Evolutionary conservation across 345 rosid species (phyloP), one percentile per base, ranked within the genome.

Genomic region (Pugionium dolabratum): DNA sequence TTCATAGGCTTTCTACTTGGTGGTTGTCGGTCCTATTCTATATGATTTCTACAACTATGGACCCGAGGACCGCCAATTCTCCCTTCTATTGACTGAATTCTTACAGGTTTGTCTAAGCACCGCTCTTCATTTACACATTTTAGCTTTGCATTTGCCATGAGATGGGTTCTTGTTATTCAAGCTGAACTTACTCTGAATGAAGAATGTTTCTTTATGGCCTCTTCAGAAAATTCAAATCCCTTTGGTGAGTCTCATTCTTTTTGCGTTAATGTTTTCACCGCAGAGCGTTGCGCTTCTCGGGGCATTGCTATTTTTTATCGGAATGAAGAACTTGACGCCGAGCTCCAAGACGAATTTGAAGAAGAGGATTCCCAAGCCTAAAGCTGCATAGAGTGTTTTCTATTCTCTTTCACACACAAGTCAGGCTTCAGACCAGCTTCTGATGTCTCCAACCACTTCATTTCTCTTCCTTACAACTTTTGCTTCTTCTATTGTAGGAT

Each of bases 21-120:
- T 63, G 8, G 27, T 80, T 51, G 62, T 76, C 36, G 71, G 85
- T 40, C 94, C 97, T 9, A 72, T 93, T 62, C 63, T 90, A 52
- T 84, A 82, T 27, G 93, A 93, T 83, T 93, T 90, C 86, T 90
- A 87, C 84, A 86, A 89, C 84, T 84, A 78, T 7, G 70, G 70
- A 32, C 81, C 72, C 2, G 33, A 69, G 31, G 78, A 84, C 67
- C 77, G 79, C 4, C 67, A 76, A 47, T 81, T 79, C 46, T 33
- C 59, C 69, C 62, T 48, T 60, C 91, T 90, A 40, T 71, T 86
- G 33, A 67, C 53, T 26, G 87, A 86, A 40, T 84, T 87, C 76
- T 61, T 85, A 42, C 90, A 82, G 95, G 96, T 89, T 69, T 63
- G 71, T 44, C 57, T 31, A 4, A 30, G 57, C 30, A 49, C 9